phyloP scores from a whole-genome alignment of 352 stramenopile species.

The Thraustotheca clavata region DNA sequence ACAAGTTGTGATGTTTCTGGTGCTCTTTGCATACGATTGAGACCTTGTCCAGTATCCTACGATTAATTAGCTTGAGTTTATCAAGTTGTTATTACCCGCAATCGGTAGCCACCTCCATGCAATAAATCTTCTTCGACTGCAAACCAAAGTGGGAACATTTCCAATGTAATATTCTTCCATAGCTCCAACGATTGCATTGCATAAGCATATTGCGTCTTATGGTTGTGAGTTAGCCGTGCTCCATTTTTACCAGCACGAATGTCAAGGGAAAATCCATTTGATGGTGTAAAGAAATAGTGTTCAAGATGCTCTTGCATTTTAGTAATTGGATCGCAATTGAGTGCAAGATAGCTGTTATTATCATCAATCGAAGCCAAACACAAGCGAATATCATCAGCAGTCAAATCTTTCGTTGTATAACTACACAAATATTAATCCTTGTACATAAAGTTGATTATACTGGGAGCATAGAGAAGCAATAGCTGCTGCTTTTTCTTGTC shows the following conservation, averaged over 20 bases:
- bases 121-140: constrained; percentile 53
- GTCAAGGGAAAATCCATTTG: constrained; percentile 33
- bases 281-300: constrained; percentile 39
- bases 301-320: constrained; percentile 57
- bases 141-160: constrained; percentile 50
- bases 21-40: constrained; percentile 58
- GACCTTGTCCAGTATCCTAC: constrained; percentile 49
- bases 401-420: constrained; percentile 38
- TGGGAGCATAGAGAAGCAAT: constrained; percentile 26
- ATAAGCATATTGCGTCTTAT: constrained; percentile 53
- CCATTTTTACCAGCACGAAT: constrained; percentile 53
- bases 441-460: constrained; percentile 20
- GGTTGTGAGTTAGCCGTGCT: constrained; percentile 46
- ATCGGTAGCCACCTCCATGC: constrained; percentile 39
- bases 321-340: constrained; percentile 47
- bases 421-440: constrained; percentile 22
- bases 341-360: constrained; percentile 48
- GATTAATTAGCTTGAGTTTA: not conserved
- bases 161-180: constrained; percentile 50
- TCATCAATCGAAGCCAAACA: constrained; percentile 46
- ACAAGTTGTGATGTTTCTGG: constrained; percentile 46
- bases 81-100: constrained; percentile 23
- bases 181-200: constrained; percentile 53
- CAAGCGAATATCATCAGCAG: constrained; percentile 42
- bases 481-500: constrained; percentile 27